Evolutionary conservation across 345 rosid genomes (phyloP).

Genomic region (Cochlearia excelsa): DNA sequence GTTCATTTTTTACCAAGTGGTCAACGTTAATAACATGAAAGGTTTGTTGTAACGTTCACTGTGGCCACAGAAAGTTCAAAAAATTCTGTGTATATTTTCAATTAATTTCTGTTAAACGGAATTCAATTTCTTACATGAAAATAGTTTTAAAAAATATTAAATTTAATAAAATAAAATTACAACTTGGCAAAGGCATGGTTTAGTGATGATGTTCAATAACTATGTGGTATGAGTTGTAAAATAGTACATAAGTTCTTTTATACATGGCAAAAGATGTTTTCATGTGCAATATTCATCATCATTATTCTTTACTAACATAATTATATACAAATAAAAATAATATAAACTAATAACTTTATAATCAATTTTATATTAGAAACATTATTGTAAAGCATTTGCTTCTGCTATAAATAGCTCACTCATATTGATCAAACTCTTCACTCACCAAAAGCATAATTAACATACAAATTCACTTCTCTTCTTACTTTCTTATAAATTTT

Average conservation of each 20-base stretch:
- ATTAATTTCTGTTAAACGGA: not conserved
- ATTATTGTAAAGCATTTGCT: slow-evolving; percentile 12
- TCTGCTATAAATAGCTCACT: slow-evolving; percentile 29
- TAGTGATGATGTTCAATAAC: slow-evolving; percentile 27
- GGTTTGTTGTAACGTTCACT: slow-evolving; percentile 33
- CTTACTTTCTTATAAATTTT: not conserved
- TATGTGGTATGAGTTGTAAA: slow-evolving; percentile 33
- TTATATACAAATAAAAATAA: not conserved
- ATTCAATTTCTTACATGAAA: too few relatives aligned
- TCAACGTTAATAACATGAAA: slow-evolving; percentile 19
- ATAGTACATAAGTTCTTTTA: slow-evolving; percentile 19
- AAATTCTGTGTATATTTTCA: not conserved
- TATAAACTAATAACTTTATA: not conserved
- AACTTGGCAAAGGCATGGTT: slow-evolving; percentile 17
- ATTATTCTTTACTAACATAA: slow-evolving; percentile 10
- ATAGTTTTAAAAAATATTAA: not conserved
- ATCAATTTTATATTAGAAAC: not conserved
- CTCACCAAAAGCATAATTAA: slow-evolving; percentile 24
- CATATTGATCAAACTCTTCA: slow-evolving; percentile 22
- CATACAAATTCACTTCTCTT: slow-evolving; percentile 12
- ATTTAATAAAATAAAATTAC: not conserved
- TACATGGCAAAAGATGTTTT: slow-evolving; percentile 22
- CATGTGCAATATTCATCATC: slow-evolving; percentile 34
- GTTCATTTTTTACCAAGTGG: not conserved
- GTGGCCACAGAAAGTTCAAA: not conserved